A percentile compares a stretch with the other conserved stretches of the same genome.
These are phyloP conservation scores for Colletotrichum sp. DNA, from an alignment of 2,329 filamentous ascomycete genomes.

Conservation along the genomic window DNA sequence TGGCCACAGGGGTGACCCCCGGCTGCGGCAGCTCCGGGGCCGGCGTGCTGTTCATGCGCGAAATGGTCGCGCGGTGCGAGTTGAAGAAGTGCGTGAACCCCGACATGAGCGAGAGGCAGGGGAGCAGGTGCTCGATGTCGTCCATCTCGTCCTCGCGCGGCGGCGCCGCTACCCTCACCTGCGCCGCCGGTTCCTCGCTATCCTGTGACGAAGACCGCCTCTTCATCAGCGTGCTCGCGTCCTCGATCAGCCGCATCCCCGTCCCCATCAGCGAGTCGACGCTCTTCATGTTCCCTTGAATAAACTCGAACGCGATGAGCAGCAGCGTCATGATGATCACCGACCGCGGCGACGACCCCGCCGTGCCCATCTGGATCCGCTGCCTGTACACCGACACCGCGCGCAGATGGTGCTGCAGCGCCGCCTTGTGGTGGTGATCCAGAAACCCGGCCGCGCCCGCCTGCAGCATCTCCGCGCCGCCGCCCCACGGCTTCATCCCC, in stretches of 20 bases:
- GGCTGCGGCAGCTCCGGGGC: neutral
- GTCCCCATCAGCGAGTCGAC: constrained; percentile 15
- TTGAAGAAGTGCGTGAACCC: constrained; percentile 19
- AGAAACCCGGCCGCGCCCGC: neutral
- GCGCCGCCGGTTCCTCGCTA: too few relatives aligned
- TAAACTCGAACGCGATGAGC: constrained; percentile 23
- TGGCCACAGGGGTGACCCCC: neutral
- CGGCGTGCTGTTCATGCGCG: neutral
- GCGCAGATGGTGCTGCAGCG: constrained; percentile 15
- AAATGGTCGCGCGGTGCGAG: neutral
- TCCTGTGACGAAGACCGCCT: neutral
- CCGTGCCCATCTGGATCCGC: neutral
- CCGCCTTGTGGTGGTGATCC: constrained; percentile 12
- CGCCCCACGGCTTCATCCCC: neutral
- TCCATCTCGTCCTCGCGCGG: constrained; percentile 10
- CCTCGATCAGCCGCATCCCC: constrained; percentile 9
- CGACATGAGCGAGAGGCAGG: constrained; percentile 14
- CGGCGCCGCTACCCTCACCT: neutral
- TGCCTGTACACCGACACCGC: constrained; percentile 19
- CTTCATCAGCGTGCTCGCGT: neutral
- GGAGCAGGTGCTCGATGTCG: constrained; percentile 15
- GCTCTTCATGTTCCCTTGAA: constrained; percentile 20
- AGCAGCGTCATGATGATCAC: constrained; percentile 23
- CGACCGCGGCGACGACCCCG: constrained; percentile 2
- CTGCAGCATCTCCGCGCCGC: neutral